Evolutionary conservation across 495 filamentous ascomycete species (phyloP), one percentile per base, ranked within the genome.

Genomic region (Penicillium atrosanguineum): DNA sequence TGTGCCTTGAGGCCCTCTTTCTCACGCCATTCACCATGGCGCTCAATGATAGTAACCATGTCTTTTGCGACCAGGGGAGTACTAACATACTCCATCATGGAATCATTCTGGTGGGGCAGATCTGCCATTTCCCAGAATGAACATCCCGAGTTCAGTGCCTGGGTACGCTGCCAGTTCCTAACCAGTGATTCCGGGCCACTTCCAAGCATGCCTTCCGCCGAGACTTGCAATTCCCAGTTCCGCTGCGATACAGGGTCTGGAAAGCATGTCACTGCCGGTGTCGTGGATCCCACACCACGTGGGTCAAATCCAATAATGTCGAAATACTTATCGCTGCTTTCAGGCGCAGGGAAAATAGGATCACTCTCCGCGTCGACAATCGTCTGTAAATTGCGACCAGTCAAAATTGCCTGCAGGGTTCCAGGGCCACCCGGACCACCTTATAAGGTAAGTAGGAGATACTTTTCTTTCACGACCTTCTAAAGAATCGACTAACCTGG

Each of bases 281-380:
- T 73, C 1, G 79, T 78, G 15, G 72, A 69, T n/a, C 74, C 76
- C 16, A 83, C 72, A 0, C 81, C 80, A 0, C 82, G 70, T 8
- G 80, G 79, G 61, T 84, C 82, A 48, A 83, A 83, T 0, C 76
- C 72, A 38, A 85, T 69, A 20, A 84, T 73, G 48, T 85, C 82
- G 55, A 72, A 84, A 48, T 79, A 76, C 37, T 73, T 72, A 40
- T 70, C 54, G 28, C 34, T 40, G 9, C 38, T 36, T 1, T 59
- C 44, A 5, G 39, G 5, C 1, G 48, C 19, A 1, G 19, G n/a
- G 7, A 41, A 18, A 19, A n/a, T 45, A 0, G 69, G 69, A 23
- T 67, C 61, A 7, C 29, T 39, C n/a, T 69, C 64, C 14, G 72
- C 71, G 44, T 75, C 78, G 7, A 77, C 60, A 5, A 77, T 68